Evolutionary conservation across 768 basidiomycete species (phyloP).

Genomic region (Omphalotus guepiniiformis): DNA sequence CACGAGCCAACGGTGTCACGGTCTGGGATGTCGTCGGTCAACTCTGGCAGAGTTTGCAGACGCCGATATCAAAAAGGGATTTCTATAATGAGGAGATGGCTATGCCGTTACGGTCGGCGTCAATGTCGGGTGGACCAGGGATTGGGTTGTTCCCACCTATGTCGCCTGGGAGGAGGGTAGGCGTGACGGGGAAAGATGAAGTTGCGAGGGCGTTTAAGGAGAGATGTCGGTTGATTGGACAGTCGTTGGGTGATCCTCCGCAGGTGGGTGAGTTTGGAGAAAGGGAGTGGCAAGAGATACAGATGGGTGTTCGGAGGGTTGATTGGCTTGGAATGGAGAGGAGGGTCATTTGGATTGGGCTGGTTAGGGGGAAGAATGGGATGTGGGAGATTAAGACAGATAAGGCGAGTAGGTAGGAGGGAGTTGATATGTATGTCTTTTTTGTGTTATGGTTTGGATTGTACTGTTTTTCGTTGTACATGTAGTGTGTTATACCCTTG

Average conservation of each 20-base stretch:
- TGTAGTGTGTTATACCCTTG: too few species aligned
- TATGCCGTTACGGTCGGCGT: background rate
- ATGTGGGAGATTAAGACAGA: constrained; percentile 69
- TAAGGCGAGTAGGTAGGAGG: too few species aligned
- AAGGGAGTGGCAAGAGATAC: constrained; percentile 17
- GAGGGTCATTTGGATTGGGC: constrained; percentile 47
- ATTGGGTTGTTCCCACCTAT: background rate
- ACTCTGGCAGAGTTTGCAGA: constrained; percentile 38
- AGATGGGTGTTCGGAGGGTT: constrained; percentile 49
- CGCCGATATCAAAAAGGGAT: constrained; percentile 45
- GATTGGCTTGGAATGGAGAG: constrained; percentile 51
- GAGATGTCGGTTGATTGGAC: constrained; percentile 28
- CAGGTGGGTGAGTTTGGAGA: background rate
- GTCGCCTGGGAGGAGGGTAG: constrained; percentile 27
- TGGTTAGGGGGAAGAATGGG: constrained; percentile 50
- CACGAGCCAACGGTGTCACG: constrained; percentile 51
- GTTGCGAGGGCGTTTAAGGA: constrained; percentile 42
- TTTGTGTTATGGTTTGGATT: too few species aligned
- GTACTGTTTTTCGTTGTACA: too few species aligned
- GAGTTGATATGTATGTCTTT: too few species aligned
- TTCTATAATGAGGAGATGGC: constrained; percentile 53
- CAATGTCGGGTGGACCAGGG: background rate
- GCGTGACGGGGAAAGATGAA: constrained; percentile 36
- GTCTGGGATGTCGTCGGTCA: constrained; percentile 50
- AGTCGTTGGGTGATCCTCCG: constrained; percentile 1